phyloP scores from a whole-genome alignment of 192 early-diverging fungal genomes.

The Rhizoclosmatium globosum region DNA sequence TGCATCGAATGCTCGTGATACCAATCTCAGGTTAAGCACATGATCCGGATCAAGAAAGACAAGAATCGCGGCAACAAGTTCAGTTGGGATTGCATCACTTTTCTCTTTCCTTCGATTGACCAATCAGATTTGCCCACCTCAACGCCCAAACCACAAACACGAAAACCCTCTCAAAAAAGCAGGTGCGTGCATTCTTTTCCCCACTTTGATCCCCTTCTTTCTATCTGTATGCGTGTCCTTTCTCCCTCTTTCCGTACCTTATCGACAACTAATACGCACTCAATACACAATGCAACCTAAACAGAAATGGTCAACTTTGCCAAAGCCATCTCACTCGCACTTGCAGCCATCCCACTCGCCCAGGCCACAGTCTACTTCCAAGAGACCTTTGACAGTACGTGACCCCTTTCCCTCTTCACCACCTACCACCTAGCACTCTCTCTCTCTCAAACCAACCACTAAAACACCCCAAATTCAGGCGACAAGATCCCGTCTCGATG shows the following conservation, averaged over 20 bases:
- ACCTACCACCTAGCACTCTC: not conserved
- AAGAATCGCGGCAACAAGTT: too few relatives aligned
- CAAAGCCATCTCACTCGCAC: not conserved
- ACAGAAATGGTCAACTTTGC: conserved; percentile 1
- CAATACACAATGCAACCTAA: not conserved
- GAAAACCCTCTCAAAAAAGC: not conserved
- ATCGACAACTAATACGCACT: not conserved
- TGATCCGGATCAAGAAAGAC: too few relatives aligned
- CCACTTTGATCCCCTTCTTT: not conserved
- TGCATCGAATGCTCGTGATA: too few relatives aligned
- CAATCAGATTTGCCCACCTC: not conserved
- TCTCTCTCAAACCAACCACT: conserved; percentile 16
- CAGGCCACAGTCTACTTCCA: conserved; percentile 81
- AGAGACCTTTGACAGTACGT: conserved; percentile 82
- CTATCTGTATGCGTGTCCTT: not conserved
- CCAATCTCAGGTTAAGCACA: too few relatives aligned
- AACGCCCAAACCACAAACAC: not conserved
- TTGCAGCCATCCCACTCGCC: conserved; percentile 11
- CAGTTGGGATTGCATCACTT: too few relatives aligned
- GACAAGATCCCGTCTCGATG: conserved; percentile 62
- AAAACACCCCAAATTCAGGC: conserved; percentile 3
- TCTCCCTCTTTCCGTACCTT: not conserved
- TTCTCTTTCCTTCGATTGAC: not conserved
- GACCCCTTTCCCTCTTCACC: not conserved
- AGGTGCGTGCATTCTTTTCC: not conserved